These are phyloP conservation scores for Colletotrichum gigasporum DNA, from an alignment of 2,329 filamentous ascomycete genomes.

Conservation along the genomic window DNA sequence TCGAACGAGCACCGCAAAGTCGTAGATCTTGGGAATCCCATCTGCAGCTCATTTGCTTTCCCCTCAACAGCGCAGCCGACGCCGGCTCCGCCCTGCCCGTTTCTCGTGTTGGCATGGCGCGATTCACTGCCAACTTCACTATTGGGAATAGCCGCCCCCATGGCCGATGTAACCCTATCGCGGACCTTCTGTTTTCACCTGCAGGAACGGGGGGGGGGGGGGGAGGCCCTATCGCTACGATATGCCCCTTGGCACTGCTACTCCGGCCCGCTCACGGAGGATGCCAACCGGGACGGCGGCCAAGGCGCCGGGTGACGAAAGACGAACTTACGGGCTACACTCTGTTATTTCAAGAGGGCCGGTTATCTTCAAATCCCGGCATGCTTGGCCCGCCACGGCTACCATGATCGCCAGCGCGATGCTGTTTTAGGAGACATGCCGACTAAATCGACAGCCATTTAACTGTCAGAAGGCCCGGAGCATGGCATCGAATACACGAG, in stretches of 20 bases:
- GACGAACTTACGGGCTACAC: neutral
- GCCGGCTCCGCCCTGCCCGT: neutral
- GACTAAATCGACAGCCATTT: too few species aligned
- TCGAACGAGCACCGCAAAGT: neutral
- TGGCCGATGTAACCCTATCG: slow-evolving; percentile 12
- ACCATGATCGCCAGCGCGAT: too few species aligned
- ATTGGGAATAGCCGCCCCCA: neutral
- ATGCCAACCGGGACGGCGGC: neutral
- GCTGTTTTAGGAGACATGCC: too few species aligned
- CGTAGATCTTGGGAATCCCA: neutral
- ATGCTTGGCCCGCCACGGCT: too few species aligned
- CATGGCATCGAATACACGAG: too few species aligned
- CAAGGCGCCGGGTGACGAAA: neutral
- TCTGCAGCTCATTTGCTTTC: neutral
- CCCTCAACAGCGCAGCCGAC: neutral
- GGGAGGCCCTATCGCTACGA: too few species aligned
- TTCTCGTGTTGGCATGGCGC: neutral
- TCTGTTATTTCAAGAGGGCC: neutral
- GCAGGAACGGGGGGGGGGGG: slow-evolving; percentile 2
- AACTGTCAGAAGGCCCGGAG: too few species aligned
- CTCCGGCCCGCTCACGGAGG: neutral
- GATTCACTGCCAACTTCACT: neutral
- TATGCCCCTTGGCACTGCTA: neutral
- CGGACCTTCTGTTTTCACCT: slow-evolving; percentile 6
- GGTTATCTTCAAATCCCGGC: too few species aligned